A percentile compares a stretch with the other conserved stretches of the same genome.
These are phyloP conservation scores for Phytophthora cajani DNA, from an alignment of 352 stramenopile species.

Conservation along the genomic window DNA sequence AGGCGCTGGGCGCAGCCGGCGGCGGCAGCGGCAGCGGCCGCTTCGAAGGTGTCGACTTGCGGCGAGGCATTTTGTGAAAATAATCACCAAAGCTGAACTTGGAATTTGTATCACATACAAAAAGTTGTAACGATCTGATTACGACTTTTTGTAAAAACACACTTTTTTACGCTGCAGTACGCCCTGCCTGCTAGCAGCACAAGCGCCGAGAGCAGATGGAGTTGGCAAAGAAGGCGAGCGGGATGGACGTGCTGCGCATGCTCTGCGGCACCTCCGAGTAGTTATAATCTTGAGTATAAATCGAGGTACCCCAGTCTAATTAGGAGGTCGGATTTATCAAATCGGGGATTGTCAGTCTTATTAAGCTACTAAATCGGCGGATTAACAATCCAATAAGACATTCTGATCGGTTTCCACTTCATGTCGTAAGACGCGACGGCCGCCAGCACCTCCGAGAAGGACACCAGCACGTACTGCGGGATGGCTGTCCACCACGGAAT, in stretches of 20 bases:
- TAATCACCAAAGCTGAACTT: too few relatives aligned
- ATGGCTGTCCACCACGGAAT: slow-evolving; percentile 1
- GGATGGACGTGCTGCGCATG: background rate
- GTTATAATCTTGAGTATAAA: too few relatives aligned
- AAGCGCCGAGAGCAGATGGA: background rate
- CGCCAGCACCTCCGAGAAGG: background rate
- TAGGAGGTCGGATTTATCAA: too few relatives aligned
- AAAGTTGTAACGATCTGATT: background rate
- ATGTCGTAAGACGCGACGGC: slow-evolving; percentile 1
- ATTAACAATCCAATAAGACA: too few relatives aligned
- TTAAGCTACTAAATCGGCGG: too few relatives aligned
- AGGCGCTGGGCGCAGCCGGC: background rate
- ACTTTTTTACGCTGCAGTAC: background rate
- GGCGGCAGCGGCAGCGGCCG: slow-evolving; percentile 9
- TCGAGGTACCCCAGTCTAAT: too few relatives aligned
- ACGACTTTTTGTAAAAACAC: background rate
- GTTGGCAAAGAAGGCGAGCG: slow-evolving; percentile 1
- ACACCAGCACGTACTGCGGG: background rate
- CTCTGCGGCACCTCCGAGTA: slow-evolving; percentile 1
- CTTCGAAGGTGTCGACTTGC: slow-evolving; percentile 31
- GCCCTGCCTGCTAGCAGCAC: background rate
- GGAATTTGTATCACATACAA: background rate
- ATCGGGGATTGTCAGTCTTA: too few relatives aligned
- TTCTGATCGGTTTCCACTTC: too few relatives aligned
- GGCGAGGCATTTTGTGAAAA: slow-evolving; percentile 17